phyloP scores from a whole-genome alignment of 768 basidiomycete genomes.

The Xerocomus potaroensis region DNA sequence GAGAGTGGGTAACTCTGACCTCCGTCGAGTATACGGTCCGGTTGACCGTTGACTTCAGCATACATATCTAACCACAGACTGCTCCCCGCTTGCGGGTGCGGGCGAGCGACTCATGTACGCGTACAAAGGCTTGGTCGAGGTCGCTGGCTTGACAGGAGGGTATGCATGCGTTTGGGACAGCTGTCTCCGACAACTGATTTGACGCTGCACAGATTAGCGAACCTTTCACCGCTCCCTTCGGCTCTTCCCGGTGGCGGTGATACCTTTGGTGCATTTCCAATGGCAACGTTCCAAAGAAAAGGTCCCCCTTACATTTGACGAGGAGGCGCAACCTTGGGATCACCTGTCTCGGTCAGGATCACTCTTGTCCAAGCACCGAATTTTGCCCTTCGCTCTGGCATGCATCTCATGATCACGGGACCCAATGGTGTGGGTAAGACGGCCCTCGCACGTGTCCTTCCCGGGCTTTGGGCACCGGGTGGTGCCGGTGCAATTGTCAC shows the following conservation, averaged over 20 bases:
- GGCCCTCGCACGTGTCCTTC: constrained; percentile 80
- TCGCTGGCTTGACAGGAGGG: constrained; percentile 82
- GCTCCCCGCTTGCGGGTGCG: constrained; percentile 91
- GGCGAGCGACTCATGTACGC: constrained; percentile 96
- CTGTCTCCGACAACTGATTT: neutral
- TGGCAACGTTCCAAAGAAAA: constrained; percentile 2
- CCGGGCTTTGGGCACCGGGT: constrained; percentile 79
- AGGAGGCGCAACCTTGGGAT: constrained; percentile 16
- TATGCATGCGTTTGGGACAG: neutral
- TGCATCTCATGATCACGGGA: constrained; percentile 92
- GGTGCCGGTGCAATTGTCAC: constrained; percentile 31
- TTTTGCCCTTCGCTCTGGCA: constrained; percentile 59
- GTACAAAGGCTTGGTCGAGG: constrained; percentile 90
- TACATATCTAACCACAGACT: constrained; percentile 92
- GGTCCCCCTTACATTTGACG: constrained; percentile 2
- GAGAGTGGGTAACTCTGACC: constrained; percentile 36
- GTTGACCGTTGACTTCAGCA: too few relatives aligned
- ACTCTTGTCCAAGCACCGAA: constrained; percentile 68
- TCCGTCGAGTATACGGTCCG: too few relatives aligned
- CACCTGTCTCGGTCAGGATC: constrained; percentile 23
- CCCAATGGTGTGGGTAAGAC: constrained; percentile 93
- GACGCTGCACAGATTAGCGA: constrained; percentile 73
- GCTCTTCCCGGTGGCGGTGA: constrained; percentile 31
- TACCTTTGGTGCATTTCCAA: constrained; percentile 60
- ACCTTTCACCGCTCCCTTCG: constrained; percentile 64